Evolutionary conservation across 2,329 filamentous ascomycete genomes (phyloP).

Genomic region (Torrubiellomyces zombiae): DNA sequence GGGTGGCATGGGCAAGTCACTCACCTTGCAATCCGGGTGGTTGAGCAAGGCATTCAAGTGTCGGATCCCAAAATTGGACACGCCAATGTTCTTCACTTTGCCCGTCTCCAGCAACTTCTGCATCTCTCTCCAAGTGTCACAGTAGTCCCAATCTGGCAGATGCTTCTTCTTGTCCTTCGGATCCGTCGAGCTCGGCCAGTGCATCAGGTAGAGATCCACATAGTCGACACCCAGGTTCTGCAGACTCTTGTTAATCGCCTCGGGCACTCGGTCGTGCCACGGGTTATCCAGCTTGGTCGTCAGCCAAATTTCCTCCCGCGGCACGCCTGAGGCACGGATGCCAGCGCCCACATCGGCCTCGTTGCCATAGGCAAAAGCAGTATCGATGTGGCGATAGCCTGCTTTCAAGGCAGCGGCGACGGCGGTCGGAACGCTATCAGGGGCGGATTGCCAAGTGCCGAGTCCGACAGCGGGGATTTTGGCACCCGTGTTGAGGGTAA

Average conservation of each 20-base stretch:
- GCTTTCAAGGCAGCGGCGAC: slow-evolving; percentile 51
- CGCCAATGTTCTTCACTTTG: slow-evolving; percentile 66
- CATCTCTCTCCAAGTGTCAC: slow-evolving; percentile 66
- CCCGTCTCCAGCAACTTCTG: slow-evolving; percentile 51
- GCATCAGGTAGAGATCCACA: slow-evolving; percentile 55
- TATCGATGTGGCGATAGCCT: slow-evolving; percentile 65
- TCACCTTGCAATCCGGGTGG: slow-evolving; percentile 54
- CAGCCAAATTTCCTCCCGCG: slow-evolving; percentile 50
- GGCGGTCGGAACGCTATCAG: slow-evolving; percentile 51
- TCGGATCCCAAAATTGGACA: slow-evolving; percentile 71
- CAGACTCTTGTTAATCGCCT: slow-evolving; percentile 43
- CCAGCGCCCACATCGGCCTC: slow-evolving; percentile 51
- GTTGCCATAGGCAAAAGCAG: slow-evolving; percentile 63
- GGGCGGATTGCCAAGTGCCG: slow-evolving; percentile 63
- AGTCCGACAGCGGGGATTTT: slow-evolving; percentile 64
- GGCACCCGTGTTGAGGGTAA: slow-evolving; percentile 58
- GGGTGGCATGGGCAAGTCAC: too few relatives aligned
- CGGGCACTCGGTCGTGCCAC: slow-evolving; percentile 52
- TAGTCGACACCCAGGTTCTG: slow-evolving; percentile 46
- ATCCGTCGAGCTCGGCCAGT: slow-evolving; percentile 52
- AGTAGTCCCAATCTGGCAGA: slow-evolving; percentile 63
- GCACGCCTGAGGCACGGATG: slow-evolving; percentile 45
- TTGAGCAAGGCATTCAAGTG: slow-evolving; percentile 65
- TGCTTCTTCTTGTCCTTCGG: slow-evolving; percentile 48
- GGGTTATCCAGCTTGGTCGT: slow-evolving; percentile 76